Evolutionary conservation across 495 filamentous ascomycete genomes (phyloP), one percentile per base, ranked within the genome.

Genomic region (Polyplosphaeria fusca): DNA sequence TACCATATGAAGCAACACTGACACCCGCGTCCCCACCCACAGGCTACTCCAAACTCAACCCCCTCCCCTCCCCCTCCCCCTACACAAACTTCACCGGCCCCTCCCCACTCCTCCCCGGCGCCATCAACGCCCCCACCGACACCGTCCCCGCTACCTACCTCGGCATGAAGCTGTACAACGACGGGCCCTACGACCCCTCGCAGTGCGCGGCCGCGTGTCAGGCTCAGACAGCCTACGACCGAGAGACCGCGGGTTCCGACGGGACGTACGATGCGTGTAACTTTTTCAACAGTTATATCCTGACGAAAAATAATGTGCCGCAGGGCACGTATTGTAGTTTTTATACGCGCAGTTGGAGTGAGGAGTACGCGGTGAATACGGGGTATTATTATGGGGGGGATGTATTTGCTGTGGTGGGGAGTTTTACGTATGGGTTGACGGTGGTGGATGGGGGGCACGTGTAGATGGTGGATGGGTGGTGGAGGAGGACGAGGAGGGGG

Each of bases 271-370:
- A 20, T 27, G 52, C 18, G 0, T 61, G 58, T 45, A 69, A 69
- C 47, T 79, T 79, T 73, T 78, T 77, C 68, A 74, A 77, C 45
- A 65, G 70, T 11, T 80, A 75, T 43, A 55, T 78, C n/a, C 47
- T 74, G 2, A 64, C 65, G 46, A 76, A 69, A 56, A 74, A 78
- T 59, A 64, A 68, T 35, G 61, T 56, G 27, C 58, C 60, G 5
- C 55, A 68, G 50, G 67, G 67, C 1, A 64, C 61, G 0, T 63
- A 65, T 43, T 68, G 68, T 47, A 48, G 59, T 16, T 56, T 70
- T 26, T 67, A 68, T 52, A 70, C 64, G 19, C 23, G 61, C 47
- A 19, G 44, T 4, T 67, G 61, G 65, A 65, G 46, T 27, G 47
- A 52, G 52, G 19, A 23, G 27, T 68, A 68, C 28, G 52, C 45